phyloP scores from a whole-genome alignment of 345 rosid genomes.

The Firmiana major region DNA sequence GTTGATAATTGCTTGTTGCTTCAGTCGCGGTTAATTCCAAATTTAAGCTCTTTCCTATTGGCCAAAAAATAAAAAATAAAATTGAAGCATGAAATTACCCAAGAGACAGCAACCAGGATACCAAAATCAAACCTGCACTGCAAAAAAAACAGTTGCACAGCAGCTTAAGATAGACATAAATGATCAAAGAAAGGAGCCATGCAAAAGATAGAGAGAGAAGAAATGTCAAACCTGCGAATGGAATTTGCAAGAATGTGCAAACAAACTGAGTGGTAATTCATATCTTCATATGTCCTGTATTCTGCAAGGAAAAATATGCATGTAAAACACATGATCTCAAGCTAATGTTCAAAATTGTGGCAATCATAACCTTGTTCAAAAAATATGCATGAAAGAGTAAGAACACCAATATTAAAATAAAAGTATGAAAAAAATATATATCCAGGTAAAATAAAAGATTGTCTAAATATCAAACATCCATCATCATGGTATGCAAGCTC shows the following conservation, averaged over 20 bases:
- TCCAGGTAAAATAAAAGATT: neutral
- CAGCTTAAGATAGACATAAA: constrained; percentile 29
- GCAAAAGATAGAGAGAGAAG: constrained; percentile 11
- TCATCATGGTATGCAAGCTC: neutral
- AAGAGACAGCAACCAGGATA: constrained; percentile 90
- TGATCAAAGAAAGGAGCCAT: neutral
- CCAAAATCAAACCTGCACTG: constrained; percentile 98
- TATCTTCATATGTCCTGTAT: constrained; percentile 91
- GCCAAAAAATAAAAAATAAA: neutral
- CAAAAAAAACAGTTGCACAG: constrained; percentile 33
- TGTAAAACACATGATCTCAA: neutral
- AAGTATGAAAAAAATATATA: too few relatives aligned
- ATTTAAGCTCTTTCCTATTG: too few relatives aligned
- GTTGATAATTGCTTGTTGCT: neutral
- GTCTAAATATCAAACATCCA: neutral
- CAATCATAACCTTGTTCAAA: neutral
- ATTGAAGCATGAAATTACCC: constrained; percentile 49
- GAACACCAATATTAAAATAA: too few relatives aligned
- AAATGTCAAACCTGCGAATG: constrained; percentile 61
- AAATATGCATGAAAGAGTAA: too few relatives aligned
- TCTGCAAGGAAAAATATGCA: constrained; percentile 40
- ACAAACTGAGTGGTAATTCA: constrained; percentile 93
- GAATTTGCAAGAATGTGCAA: constrained; percentile 92
- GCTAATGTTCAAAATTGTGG: neutral
- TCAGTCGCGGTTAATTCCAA: neutral